Conservation (phyloP, 176 grass and related monocot genomes). For the Avena atlantica region DNA sequence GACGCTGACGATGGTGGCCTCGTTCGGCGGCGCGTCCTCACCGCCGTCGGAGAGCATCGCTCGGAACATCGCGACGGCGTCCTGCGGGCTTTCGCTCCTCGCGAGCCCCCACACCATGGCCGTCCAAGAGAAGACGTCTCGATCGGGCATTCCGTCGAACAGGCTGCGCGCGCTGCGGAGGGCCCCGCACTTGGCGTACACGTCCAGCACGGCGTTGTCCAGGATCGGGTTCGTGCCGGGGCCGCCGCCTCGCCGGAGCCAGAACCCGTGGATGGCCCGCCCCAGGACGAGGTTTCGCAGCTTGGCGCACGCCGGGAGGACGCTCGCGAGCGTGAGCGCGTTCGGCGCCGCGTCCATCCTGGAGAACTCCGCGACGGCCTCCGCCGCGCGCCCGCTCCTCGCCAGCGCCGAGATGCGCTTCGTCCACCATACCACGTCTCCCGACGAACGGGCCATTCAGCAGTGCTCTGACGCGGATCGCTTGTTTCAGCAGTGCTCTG, state of each 20-base stretch:
- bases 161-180: constrained; percentile 36
- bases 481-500: neutral
- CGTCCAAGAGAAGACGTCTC: constrained; percentile 59
- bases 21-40: constrained; percentile 43
- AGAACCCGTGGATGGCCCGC: constrained; percentile 49
- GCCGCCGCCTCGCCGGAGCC: constrained; percentile 40
- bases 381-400: constrained; percentile 51
- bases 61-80: constrained; percentile 48
- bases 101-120: constrained; percentile 57
- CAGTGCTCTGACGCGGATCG: neutral
- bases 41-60: constrained; percentile 23
- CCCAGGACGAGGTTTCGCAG: constrained; percentile 37
- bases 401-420: constrained; percentile 56
- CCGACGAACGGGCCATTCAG: constrained; percentile 14
- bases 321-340: constrained; percentile 59
- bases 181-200: constrained; percentile 54
- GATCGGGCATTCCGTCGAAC: constrained; percentile 60
- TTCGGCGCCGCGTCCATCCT: constrained; percentile 57
- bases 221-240: constrained; percentile 52
- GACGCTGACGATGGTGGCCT: constrained; percentile 49
- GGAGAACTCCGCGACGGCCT: constrained; percentile 48
- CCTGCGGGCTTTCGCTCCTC: constrained; percentile 31
- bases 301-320: constrained; percentile 58
- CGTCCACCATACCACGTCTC: constrained; percentile 59
- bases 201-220: constrained; percentile 53